A percentile compares a stretch with the other conserved stretches of the same genome.
Evolutionary conservation across 192 early-diverging fungal species (phyloP).

Genomic region (Coemansia sp.): DNA sequence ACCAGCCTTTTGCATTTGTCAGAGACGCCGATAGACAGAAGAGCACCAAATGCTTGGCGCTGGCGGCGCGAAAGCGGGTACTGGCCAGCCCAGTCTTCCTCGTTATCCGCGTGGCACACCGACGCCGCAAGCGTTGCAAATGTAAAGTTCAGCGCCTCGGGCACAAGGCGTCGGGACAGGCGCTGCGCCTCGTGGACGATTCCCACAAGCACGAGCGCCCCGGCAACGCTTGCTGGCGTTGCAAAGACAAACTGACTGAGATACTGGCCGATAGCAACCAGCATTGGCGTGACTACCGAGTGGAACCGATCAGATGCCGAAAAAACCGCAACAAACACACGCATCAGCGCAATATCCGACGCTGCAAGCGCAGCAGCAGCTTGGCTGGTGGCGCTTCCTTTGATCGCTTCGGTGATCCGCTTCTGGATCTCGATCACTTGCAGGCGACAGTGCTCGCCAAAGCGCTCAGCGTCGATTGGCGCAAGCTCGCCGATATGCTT

Average conservation of each 20-base stretch:
- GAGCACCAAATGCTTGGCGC: conserved; percentile 15
- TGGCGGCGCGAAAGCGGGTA: conserved; percentile 34
- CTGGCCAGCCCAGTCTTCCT: conserved; percentile 23
- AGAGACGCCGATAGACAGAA: conserved; percentile 11
- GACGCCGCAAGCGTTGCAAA: conserved; percentile 30
- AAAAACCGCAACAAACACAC: conserved; percentile 73
- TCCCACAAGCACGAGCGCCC: conserved; percentile 78
- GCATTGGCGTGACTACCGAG: conserved; percentile 79
- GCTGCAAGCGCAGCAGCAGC: conserved; percentile 26
- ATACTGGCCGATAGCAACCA: conserved; percentile 76
- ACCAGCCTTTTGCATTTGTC: conserved; percentile 13
- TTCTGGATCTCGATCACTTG: conserved; percentile 58
- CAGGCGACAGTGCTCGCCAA: conserved; percentile 59
- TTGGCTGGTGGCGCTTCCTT: neutral
- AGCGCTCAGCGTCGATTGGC: conserved; percentile 57
- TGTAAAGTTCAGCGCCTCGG: conserved; percentile 71
- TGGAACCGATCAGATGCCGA: conserved; percentile 93
- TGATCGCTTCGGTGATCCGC: conserved; percentile 38
- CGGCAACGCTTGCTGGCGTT: conserved; percentile 60
- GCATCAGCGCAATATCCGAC: conserved; percentile 66
- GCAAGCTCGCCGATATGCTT: conserved; percentile 67
- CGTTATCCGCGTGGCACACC: conserved; percentile 18
- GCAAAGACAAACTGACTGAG: conserved; percentile 64
- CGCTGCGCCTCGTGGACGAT: conserved; percentile 65
- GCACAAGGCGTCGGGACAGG: conserved; percentile 71